A percentile compares a stretch with the other conserved stretches of the same genome.
These are phyloP conservation scores for Penicillium brasilianum DNA, from an alignment of 2,329 filamentous ascomycete genomes.

Conservation along the genomic window DNA sequence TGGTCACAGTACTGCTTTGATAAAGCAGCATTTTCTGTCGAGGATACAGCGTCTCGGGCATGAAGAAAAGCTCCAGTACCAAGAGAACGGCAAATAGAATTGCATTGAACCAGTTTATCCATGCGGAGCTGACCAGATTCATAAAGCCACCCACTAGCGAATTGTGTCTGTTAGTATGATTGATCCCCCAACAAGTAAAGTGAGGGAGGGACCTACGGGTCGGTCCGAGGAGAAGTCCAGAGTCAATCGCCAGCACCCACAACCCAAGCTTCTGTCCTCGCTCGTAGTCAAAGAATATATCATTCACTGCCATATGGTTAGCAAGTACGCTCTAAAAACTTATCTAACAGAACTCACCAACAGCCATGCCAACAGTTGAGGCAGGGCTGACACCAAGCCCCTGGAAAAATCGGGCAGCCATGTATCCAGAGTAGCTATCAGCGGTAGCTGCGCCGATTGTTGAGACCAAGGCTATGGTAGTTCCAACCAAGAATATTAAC, in stretches of 20 bases:
- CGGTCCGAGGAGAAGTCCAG: conserved; percentile 57
- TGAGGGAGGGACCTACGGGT: conserved; percentile 44
- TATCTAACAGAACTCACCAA: conserved; percentile 37
- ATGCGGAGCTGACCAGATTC: conserved; percentile 52
- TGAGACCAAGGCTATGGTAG: conserved; percentile 48
- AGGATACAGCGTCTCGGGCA: conserved; percentile 64
- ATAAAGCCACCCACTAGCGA: conserved; percentile 57
- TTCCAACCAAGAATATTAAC: conserved; percentile 55
- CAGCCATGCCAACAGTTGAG: conserved; percentile 60
- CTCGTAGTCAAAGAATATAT: conserved; percentile 63
- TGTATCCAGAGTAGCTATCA: conserved; percentile 55
- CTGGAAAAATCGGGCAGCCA: conserved; percentile 65
- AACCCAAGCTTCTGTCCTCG: conserved; percentile 61
- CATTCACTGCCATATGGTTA: conserved; percentile 46
- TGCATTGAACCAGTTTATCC: conserved; percentile 62
- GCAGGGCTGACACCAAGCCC: conserved; percentile 61
- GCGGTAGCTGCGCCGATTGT: conserved; percentile 51
- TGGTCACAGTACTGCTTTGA: conserved; percentile 3
- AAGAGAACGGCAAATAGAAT: conserved; percentile 59
- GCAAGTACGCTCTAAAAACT: not conserved
- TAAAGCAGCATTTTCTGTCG: conserved; percentile 55
- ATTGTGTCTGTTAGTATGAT: not conserved
- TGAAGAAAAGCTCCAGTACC: conserved; percentile 54
- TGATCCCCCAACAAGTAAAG: not conserved
- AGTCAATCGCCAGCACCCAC: conserved; percentile 63